A percentile compares a stretch with the other conserved stretches of the same genome.
Conservation (phyloP, 1,284 basidiomycete genomes). For the Pyrrhoderma noxium region DNA sequence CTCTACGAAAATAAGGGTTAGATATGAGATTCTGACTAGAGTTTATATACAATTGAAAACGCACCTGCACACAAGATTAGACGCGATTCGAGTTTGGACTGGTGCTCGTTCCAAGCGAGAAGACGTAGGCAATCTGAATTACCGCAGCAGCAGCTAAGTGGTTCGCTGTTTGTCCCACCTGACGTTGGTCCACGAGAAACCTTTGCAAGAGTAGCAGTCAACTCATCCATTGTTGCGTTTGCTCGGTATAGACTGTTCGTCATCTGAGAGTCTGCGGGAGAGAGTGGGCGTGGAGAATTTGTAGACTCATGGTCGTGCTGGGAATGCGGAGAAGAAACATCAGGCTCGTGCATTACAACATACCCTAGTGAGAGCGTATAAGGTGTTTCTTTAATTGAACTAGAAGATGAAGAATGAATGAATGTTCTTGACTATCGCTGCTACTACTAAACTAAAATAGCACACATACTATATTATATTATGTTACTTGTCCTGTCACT, state of each 20-base stretch:
- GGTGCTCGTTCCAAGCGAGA: constrained; percentile 56
- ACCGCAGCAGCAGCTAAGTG: constrained; percentile 58
- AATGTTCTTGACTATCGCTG: too few species aligned
- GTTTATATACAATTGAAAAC: constrained; percentile 36
- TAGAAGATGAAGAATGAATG: too few species aligned
- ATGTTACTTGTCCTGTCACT: too few species aligned
- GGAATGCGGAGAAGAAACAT: too few species aligned
- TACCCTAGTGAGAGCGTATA: too few species aligned
- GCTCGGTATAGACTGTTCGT: constrained; percentile 45
- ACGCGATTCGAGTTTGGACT: constrained; percentile 64
- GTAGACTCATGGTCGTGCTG: too few species aligned
- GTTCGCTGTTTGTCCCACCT: constrained; percentile 37
- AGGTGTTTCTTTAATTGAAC: too few species aligned
- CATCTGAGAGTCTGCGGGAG: constrained; percentile 41
- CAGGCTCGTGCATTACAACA: too few species aligned
- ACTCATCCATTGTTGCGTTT: constrained; percentile 58
- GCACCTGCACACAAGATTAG: constrained; percentile 78
- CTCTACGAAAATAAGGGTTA: constrained; percentile 58
- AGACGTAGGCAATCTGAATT: constrained; percentile 56
- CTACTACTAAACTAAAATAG: too few species aligned
- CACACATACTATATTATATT: too few species aligned
- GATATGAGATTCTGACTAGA: constrained; percentile 26
- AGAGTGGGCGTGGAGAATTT: too few species aligned
- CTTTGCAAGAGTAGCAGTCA: constrained; percentile 61
- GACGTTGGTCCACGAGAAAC: constrained; percentile 66